Evolutionary conservation across 306 rosid genomes (phyloP), one percentile per base, ranked within the genome.

Genomic region (Prinsepia uniflora): DNA sequence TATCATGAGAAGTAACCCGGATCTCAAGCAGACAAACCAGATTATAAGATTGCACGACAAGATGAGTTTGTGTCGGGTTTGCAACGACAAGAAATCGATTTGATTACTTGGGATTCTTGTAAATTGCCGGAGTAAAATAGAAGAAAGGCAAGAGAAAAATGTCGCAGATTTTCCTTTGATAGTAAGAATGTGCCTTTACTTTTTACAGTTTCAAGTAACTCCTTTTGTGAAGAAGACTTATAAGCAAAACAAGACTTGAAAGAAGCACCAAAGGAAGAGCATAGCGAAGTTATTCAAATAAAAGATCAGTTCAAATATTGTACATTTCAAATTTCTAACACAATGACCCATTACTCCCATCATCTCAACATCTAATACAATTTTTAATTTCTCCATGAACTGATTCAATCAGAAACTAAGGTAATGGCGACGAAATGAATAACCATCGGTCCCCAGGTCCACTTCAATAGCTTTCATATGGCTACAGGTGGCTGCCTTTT

Each of bases 241-340:
- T 30, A 30, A 30, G 36, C 4, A 30, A 65, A 39, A 48, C 18
- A 36, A 50, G 9, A 30, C 58, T 36, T 22, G 6, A 13, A 12
- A 13, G 42, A 58, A 56, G 24, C 15, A 56, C 6, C 4, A 24
- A 22, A 11, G 39, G 55, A 68, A 20, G 54, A 55, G 24, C 63
- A 70, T 24, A 20, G 8, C 5, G 15, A 5, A 24, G 6, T 22
- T 45, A 70, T 42, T 44, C 53, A 18, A 62, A 52, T 9, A 6
- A 14, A 55, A 18, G 48, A 63, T 71, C 14, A 15, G 39, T 70
- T 20, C 45, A 20, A 47, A 39, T 70, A 46, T 36, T 4, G 52
- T 58, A 72, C 81, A 78, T 57, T 46, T 56, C 58, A 68, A 65
- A 48, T 65, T 70, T 54, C 56, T 47, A 44, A 6, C 63, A 24